Conservation (phyloP, 1,284 basidiomycete genomes). For the Trametes versicolor region DNA sequence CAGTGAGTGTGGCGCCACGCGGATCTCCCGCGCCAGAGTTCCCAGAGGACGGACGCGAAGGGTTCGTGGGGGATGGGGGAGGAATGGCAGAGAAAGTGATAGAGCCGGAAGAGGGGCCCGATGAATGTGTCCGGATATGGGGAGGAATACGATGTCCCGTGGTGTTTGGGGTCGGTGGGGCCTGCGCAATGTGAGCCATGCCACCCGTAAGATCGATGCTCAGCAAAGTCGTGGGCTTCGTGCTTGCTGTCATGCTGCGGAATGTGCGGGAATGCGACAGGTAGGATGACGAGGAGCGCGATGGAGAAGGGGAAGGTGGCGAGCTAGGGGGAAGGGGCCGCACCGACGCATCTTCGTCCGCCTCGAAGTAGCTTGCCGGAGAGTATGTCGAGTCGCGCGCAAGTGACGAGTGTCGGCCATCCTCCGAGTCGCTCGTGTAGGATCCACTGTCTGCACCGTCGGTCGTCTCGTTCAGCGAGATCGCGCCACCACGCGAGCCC, state of each 20-base stretch:
- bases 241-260: conserved; percentile 86
- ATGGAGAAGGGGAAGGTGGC: conserved; percentile 86
- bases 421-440: conserved; percentile 45
- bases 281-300: conserved; percentile 81
- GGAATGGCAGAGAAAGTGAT: conserved; percentile 75
- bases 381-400: conserved; percentile 80
- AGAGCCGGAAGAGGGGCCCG: conserved; percentile 62
- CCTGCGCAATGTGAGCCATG: conserved; percentile 93
- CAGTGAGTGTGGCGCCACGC: conserved; percentile 61
- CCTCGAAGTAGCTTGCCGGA: conserved; percentile 75
- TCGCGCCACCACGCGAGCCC: conserved; percentile 46
- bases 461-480: conserved; percentile 72
- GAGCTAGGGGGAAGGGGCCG: conserved; percentile 87
- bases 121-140: conserved; percentile 69
- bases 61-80: conserved; percentile 57
- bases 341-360: conserved; percentile 91
- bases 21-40: conserved; percentile 29
- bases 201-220: conserved; percentile 86
- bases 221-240: conserved; percentile 94
- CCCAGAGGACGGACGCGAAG: conserved; percentile 58
- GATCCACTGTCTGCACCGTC: conserved; percentile 46
- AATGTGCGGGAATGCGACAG: conserved; percentile 83
- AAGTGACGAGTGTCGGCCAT: conserved; percentile 62
- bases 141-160: conserved; percentile 59
- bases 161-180: conserved; percentile 66